Base-by-base conservation (phyloP, 2,329 filamentous ascomycete species). In the Coniochaeta sp. region DNA sequence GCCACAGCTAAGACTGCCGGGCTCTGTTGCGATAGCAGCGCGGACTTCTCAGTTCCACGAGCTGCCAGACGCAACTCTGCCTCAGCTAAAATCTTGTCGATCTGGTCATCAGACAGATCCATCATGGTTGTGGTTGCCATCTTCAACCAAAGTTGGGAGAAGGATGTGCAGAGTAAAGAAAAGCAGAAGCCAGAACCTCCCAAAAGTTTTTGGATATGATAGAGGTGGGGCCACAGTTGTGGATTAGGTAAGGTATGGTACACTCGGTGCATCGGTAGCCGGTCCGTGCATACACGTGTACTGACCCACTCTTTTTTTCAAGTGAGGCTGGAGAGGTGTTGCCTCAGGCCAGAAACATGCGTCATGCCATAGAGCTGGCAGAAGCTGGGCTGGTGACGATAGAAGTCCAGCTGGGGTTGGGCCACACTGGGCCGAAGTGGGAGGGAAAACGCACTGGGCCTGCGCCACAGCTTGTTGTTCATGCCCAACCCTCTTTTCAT, bases 51-150 rank as follows among this genome's bases (percentile, higher is more conserved):
- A 56, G 43, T 58, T 56, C 59, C 64, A 59, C 68, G 66, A 57
- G 62, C 64, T 16, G 69, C 65, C 60, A 77, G 70, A 26, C 74
- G 71, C 60, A 68, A 66, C 63, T 76, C 74, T 4, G 75, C 75
- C 65, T 77, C 71, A 24, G 67, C 64, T n/a, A 77, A 69, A 34
- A 77, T 68, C 38, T 65, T 61, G 58, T 74, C 71, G 60, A 77
- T 74, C 65, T 74, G 69, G 47, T 68, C 69, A 62, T 75, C 73
- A 7, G 72, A 71, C 62, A 72, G 65, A 59, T 66, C 67, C 44
- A 22, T 52, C 47, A 65, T 52, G 19, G 62, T 60, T 34, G 58
- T 61, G 54, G 64, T 62, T 24, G 67, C 64, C 69, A 71, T 72
- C 31, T 57, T 57, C 31, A 57, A 57, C 34, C 54, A 57, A 22